Percentiles rank a stretch among this genome's conserved stretches.
phyloP scores from a whole-genome alignment of 1,139 yeast genomes.

The Saccharomycopsis hybrid region DNA sequence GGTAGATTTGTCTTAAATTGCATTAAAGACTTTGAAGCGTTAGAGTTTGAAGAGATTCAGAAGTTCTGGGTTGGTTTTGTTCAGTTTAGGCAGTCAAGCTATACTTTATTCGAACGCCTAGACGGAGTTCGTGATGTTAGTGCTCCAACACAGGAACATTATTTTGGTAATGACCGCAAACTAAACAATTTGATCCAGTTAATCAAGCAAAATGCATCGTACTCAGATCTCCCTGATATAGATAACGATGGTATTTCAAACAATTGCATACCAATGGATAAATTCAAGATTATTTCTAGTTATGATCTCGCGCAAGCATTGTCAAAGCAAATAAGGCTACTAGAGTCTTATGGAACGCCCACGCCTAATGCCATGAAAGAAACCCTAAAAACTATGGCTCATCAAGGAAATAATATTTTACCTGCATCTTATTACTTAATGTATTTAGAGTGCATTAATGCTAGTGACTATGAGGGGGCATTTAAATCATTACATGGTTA shows the following conservation, averaged over 20 bases:
- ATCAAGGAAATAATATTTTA: slow-evolving; percentile 45
- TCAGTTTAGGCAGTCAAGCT: slow-evolving; percentile 40
- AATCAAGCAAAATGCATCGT: neutral
- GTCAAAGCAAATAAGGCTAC: slow-evolving; percentile 48
- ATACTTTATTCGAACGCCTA: neutral
- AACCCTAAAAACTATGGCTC: slow-evolving; percentile 44
- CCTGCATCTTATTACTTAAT: slow-evolving; percentile 62
- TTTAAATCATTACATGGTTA: slow-evolving; percentile 70
- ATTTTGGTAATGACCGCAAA: slow-evolving; percentile 2
- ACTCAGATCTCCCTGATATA: neutral
- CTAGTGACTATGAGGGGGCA: slow-evolving; percentile 67
- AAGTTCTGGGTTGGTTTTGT: slow-evolving; percentile 49
- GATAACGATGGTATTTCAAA: neutral
- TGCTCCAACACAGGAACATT: neutral
- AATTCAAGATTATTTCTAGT: slow-evolving; percentile 37
- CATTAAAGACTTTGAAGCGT: slow-evolving; percentile 42
- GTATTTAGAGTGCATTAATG: slow-evolving; percentile 56
- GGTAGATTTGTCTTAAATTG: slow-evolving; percentile 39
- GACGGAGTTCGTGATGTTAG: neutral
- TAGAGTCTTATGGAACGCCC: slow-evolving; percentile 49
- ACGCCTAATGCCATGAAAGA: slow-evolving; percentile 42
- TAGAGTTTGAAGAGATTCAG: slow-evolving; percentile 54
- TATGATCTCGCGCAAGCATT: slow-evolving; percentile 48
- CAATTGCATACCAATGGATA: neutral
- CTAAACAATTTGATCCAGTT: slow-evolving; percentile 1